Conservation (phyloP, 805 yeast genomes). For the Starmerella floris region DNA sequence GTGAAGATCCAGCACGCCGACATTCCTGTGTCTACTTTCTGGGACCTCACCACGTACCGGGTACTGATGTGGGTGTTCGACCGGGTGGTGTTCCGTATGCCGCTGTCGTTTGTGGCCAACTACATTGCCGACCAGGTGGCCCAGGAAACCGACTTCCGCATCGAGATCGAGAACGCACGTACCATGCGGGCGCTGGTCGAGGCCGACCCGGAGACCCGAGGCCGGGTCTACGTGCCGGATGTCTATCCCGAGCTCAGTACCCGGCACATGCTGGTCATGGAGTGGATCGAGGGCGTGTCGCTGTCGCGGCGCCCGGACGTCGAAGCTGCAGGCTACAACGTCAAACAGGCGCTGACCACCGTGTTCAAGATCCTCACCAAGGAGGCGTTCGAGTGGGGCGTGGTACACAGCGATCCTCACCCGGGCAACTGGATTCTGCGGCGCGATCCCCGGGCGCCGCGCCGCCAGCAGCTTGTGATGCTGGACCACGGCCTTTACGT, state of each 20-base stretch:
- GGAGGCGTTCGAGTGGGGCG: conserved; percentile 54
- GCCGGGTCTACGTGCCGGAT: conserved; percentile 40
- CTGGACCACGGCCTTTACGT: conserved; percentile 68
- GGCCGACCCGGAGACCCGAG: conserved; percentile 32
- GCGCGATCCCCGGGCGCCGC: conserved; percentile 10
- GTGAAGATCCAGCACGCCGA: conserved; percentile 77
- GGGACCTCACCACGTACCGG: conserved; percentile 49
- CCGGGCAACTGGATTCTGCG: conserved; percentile 65
- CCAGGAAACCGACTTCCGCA: conserved; percentile 48
- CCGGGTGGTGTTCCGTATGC: conserved; percentile 44
- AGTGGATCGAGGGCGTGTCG: conserved; percentile 65
- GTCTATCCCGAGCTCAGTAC: conserved; percentile 37
- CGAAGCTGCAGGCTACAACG: conserved; percentile 28
- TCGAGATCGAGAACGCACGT: conserved; percentile 43
- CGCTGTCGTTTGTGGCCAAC: conserved; percentile 41
- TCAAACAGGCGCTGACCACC: conserved; percentile 35
- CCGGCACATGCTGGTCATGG: conserved; percentile 44
- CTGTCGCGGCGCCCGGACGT: conserved; percentile 37
- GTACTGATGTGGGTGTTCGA: conserved; percentile 41
- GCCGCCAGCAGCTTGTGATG: conserved; percentile 40
- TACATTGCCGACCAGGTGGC: conserved; percentile 45
- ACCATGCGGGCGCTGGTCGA: conserved; percentile 25
- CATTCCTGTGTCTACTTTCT: conserved; percentile 44
- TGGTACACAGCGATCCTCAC: conserved; percentile 65
- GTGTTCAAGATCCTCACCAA: conserved; percentile 41